Evolutionary conservation across 73 alveolate genomes (phyloP).

Genomic region (Paramecium tetraurelia): DNA sequence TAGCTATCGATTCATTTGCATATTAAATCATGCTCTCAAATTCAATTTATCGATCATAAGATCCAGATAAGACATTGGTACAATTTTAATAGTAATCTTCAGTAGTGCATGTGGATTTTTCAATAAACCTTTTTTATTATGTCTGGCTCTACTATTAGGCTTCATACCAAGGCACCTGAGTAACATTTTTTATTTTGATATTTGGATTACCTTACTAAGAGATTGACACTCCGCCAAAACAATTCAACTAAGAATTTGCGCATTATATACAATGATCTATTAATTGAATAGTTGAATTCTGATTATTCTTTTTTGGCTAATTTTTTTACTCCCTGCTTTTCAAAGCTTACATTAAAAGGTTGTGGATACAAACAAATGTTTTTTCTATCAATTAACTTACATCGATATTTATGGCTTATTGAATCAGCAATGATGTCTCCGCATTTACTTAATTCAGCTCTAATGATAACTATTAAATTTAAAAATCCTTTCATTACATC

Average conservation of each 20-base stretch:
- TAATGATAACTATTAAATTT: neutral
- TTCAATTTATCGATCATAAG: neutral
- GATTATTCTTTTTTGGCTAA: neutral
- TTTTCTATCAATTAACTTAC: neutral
- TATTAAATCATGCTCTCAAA: neutral
- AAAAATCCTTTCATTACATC: neutral
- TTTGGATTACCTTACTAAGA: neutral
- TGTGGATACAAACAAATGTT: neutral
- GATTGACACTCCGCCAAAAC: neutral
- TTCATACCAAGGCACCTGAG: neutral
- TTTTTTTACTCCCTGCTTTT: neutral
- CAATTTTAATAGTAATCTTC: neutral
- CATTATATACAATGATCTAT: neutral
- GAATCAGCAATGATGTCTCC: neutral
- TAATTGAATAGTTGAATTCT: neutral
- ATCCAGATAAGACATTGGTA: neutral
- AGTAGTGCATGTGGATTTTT: neutral
- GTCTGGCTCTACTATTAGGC: neutral
- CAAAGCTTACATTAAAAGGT: neutral
- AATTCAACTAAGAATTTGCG: neutral
- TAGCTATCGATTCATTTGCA: neutral
- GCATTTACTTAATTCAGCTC: neutral
- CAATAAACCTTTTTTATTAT: neutral
- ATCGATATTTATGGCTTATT: conserved; percentile 6
- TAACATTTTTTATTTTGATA: neutral